Base-by-base conservation (phyloP, 179 eudicot genomes). In the Camellia oleifera region DNA sequence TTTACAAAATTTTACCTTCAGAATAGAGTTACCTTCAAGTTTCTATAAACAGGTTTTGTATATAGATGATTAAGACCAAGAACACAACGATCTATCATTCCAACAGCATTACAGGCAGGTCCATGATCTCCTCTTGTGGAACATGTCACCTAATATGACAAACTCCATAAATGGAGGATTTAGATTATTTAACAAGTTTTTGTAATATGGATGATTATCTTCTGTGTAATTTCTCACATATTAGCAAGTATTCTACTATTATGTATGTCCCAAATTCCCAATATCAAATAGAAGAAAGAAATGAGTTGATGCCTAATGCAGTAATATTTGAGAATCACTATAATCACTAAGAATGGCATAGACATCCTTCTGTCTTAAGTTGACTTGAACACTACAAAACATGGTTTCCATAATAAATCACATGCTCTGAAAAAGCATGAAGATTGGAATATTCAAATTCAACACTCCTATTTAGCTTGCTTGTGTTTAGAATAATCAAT, bases 91-190 rank as follows among this genome's bases (percentile, higher is more conserved):
- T 94, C 98, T 81, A 94, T 90, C 93, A 93, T 87, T 82, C 92
- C 98, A 80, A 92, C 98, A 80, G 97, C 83, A 79, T 93, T 94
- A 80, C 98, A 94, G 45, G 91, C 98, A 83, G 98, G 96, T 76
- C 93, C 89, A 81, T 90, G 91, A 82, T 89, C 91, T 67, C 97
- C 97, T 86, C 98, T 87, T 61, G 82, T 82, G 32, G 89, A 91
- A 89, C 98, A 94, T 65, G 82, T 86, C 56, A 94, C 93, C 98
- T 94, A 78, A 15, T 68, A 13, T 61, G 60, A 62, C 18, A 20
- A 64, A 64, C 40, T 14, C 20, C 40, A 64, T 7, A 8, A 8
- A 63, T 14, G 60, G 46, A 76, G 71, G 17, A 23, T 20, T 12
- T 40, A 9, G 40, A 61, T 44, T n/a, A 60, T 18, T 3, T 70